phyloP scores from a whole-genome alignment of 2,329 filamentous ascomycete genomes.

The Aspergillus sp. region DNA sequence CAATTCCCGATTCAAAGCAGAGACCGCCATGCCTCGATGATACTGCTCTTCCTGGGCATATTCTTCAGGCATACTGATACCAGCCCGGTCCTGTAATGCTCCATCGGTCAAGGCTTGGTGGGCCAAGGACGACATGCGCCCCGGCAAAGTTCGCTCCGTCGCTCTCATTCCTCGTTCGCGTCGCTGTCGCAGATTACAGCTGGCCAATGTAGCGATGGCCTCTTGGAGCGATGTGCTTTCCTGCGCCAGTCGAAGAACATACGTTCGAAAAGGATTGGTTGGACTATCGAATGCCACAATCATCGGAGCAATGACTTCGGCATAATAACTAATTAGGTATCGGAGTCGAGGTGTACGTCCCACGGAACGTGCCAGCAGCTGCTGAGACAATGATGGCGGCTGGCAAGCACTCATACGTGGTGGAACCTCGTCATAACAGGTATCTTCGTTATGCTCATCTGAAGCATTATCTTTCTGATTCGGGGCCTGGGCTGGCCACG shows the following conservation, averaged over 20 bases:
- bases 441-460: background rate
- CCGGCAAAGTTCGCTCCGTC: conserved; percentile 54
- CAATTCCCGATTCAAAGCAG: conserved; percentile 79
- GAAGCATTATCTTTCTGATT: conserved; percentile 2
- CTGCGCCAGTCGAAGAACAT: conserved; percentile 76
- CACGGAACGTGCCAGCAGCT: conserved; percentile 50
- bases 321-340: conserved; percentile 91
- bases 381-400: conserved; percentile 37
- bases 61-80: conserved; percentile 55
- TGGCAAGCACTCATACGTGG: conserved; percentile 23
- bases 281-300: conserved; percentile 89
- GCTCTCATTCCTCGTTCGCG: conserved; percentile 57
- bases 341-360: conserved; percentile 74
- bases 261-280: conserved; percentile 80
- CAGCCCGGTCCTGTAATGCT: conserved; percentile 37
- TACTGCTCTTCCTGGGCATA: conserved; percentile 75
- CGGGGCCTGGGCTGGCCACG: background rate
- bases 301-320: conserved; percentile 86
- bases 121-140: conserved; percentile 51
- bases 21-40: conserved; percentile 81
- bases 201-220: conserved; percentile 83
- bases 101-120: conserved; percentile 46
- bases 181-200: conserved; percentile 87
- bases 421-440: conserved; percentile 4
- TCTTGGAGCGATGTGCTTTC: conserved; percentile 83